phyloP scores from a whole-genome alignment of 495 filamentous ascomycete genomes.

The Staphylotrichum tortipilum region DNA sequence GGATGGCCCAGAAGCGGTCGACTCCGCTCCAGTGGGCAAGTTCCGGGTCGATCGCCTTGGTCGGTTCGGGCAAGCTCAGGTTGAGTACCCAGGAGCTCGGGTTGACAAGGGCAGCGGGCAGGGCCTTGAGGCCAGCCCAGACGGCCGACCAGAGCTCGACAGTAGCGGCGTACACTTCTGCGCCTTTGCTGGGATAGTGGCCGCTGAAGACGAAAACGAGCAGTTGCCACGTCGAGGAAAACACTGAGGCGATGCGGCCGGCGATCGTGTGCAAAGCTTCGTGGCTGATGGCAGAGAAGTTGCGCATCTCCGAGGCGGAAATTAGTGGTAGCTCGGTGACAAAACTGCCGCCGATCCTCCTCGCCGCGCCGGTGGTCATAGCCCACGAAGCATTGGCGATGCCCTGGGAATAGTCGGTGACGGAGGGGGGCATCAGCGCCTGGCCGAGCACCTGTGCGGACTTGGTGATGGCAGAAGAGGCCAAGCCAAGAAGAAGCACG shows the following conservation, averaged over 20 bases:
- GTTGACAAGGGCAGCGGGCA: slow-evolving; percentile 15
- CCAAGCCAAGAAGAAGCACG: slow-evolving; percentile 32
- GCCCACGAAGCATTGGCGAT: slow-evolving; percentile 12
- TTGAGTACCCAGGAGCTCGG: slow-evolving; percentile 44
- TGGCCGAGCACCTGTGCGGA: slow-evolving; percentile 6
- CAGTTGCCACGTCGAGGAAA: slow-evolving; percentile 16
- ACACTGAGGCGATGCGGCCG: slow-evolving; percentile 21
- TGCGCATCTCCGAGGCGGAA: slow-evolving; percentile 34
- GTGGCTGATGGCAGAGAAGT: slow-evolving; percentile 42
- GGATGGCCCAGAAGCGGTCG: slow-evolving; percentile 71
- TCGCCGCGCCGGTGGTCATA: slow-evolving; percentile 21
- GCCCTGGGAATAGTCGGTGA: slow-evolving; percentile 5
- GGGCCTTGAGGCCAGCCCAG: slow-evolving; percentile 7
- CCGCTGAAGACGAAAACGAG: slow-evolving; percentile 26
- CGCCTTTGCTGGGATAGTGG: slow-evolving; percentile 22
- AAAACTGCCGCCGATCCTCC: slow-evolving; percentile 32
- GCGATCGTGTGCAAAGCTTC: slow-evolving; percentile 35
- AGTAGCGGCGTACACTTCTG: slow-evolving; percentile 3
- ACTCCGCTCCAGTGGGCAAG: slow-evolving; percentile 67
- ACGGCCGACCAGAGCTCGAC: slow-evolving; percentile 5
- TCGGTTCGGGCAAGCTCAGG: slow-evolving; percentile 33
- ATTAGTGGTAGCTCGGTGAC: slow-evolving; percentile 31
- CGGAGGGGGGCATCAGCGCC: slow-evolving; percentile 13
- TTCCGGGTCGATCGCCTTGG: slow-evolving; percentile 43
- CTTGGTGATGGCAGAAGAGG: slow-evolving; percentile 15